Conservation (phyloP, 345 rosid species). For the Aquilaria sinensis region DNA sequence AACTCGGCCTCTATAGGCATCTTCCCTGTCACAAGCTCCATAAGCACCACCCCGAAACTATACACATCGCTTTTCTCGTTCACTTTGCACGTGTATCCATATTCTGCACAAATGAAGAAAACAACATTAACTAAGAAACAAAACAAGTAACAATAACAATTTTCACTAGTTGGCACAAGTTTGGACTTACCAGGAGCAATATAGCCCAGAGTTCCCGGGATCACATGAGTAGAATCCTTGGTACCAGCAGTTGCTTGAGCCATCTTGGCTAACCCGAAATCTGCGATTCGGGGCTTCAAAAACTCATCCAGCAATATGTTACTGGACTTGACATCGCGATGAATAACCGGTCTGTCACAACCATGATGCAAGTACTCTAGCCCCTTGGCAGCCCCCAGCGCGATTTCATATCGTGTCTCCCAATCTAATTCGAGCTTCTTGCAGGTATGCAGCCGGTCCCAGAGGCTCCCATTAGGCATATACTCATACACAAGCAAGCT, state of each 20-base stretch:
- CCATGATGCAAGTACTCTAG: constrained; percentile 90
- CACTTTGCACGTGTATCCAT: constrained; percentile 77
- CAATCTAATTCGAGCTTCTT: constrained; percentile 70
- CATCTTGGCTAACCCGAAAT: constrained; percentile 94
- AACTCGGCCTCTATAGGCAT: constrained; percentile 72
- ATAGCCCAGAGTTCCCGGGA: constrained; percentile 91
- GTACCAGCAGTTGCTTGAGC: constrained; percentile 39
- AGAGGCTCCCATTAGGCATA: constrained; percentile 84
- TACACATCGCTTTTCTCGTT: constrained; percentile 90
- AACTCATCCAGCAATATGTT: constrained; percentile 79
- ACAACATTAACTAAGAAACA: background rate
- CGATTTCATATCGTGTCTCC: constrained; percentile 67
- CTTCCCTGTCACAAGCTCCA: constrained; percentile 87
- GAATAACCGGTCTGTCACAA: constrained; percentile 64
- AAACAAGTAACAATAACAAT: background rate
- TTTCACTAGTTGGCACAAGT: too few relatives aligned
- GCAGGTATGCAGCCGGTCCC: constrained; percentile 70
- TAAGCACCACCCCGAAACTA: constrained; percentile 86
- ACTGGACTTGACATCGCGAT: constrained; percentile 82
- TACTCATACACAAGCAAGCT: constrained; percentile 91
- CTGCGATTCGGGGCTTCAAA: constrained; percentile 86
- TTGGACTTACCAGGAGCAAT: constrained; percentile 82
- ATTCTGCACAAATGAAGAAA: constrained; percentile 42
- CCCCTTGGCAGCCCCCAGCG: constrained; percentile 81
- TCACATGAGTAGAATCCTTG: constrained; percentile 60